Percentiles rank a stretch among this genome's conserved stretches.
These are phyloP conservation scores for Suillus weaverae DNA, from an alignment of 768 basidiomycete genomes.

Conservation along the genomic window DNA sequence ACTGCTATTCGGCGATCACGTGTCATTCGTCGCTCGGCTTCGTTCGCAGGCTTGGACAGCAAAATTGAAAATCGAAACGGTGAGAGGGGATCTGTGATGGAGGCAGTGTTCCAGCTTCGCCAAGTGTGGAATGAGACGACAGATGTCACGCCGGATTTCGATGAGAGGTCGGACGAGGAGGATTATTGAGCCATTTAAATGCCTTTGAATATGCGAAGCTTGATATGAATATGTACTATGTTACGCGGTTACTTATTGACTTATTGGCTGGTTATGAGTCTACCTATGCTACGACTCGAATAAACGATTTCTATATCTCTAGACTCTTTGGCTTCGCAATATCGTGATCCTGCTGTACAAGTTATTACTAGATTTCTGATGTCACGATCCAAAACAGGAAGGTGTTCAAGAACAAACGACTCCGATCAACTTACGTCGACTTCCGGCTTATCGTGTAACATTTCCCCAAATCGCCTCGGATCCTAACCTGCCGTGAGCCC, in stretches of 20 bases:
- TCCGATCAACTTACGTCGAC: neutral
- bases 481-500: neutral
- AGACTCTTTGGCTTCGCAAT: neutral
- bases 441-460: neutral
- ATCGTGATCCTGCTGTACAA: neutral
- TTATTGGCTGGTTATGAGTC: too few relatives aligned
- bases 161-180: neutral
- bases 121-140: neutral
- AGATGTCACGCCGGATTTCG: neutral
- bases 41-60: conserved; percentile 19
- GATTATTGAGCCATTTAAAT: neutral
- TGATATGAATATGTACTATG: neutral
- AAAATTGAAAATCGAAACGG: neutral
- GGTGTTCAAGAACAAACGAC: neutral
- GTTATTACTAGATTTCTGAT: neutral
- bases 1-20: neutral
- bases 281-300: neutral
- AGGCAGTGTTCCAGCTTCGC: conserved; percentile 9
- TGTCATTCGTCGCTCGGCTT: conserved; percentile 28
- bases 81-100: conserved; percentile 15
- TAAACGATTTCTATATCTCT: neutral
- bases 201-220: neutral
- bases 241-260: neutral
- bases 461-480: conserved; percentile 1
- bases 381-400: neutral